Percentiles rank a stretch among this genome's conserved stretches.
Conservation (phyloP, 164 flowering plant species). For the Magnolia officinalis region DNA sequence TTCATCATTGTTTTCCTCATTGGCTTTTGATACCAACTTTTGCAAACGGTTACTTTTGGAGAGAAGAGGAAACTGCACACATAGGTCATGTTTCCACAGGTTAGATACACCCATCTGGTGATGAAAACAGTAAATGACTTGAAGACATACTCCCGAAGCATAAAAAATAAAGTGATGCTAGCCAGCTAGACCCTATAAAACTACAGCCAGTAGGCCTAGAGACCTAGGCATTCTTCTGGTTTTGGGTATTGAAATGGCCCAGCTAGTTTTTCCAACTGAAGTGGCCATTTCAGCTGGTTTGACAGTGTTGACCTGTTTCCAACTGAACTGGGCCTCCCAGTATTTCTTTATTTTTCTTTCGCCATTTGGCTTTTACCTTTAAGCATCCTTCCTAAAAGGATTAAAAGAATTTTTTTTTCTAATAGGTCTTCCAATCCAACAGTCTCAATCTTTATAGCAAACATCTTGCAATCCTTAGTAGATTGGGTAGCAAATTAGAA, state of each 20-base stretch:
- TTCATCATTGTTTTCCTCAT: slow-evolving; percentile 52
- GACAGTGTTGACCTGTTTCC: too few relatives aligned
- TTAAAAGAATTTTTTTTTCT: too few relatives aligned
- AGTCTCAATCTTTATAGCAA: too few relatives aligned
- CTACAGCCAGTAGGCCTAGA: neutral
- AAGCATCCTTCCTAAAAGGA: too few relatives aligned
- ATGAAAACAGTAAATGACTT: neutral
- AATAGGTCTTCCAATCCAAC: too few relatives aligned
- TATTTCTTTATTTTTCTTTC: too few relatives aligned
- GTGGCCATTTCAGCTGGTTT: too few relatives aligned
- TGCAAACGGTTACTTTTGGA: slow-evolving; percentile 76
- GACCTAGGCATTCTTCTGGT: neutral
- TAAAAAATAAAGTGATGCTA: neutral
- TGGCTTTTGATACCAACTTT: slow-evolving; percentile 50
- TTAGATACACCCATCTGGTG: neutral
- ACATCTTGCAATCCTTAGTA: too few relatives aligned
- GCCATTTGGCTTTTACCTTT: too few relatives aligned
- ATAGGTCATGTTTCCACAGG: slow-evolving; percentile 8
- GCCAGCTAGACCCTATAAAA: neutral
- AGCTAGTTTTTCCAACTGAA: neutral
- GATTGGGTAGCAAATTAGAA: too few relatives aligned
- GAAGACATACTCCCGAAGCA: neutral
- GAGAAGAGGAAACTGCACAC: slow-evolving; percentile 73
- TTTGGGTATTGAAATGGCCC: neutral
- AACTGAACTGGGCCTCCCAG: too few relatives aligned